Conservation (phyloP, 352 stramenopile species). For the Globisporangium spinosum region DNA sequence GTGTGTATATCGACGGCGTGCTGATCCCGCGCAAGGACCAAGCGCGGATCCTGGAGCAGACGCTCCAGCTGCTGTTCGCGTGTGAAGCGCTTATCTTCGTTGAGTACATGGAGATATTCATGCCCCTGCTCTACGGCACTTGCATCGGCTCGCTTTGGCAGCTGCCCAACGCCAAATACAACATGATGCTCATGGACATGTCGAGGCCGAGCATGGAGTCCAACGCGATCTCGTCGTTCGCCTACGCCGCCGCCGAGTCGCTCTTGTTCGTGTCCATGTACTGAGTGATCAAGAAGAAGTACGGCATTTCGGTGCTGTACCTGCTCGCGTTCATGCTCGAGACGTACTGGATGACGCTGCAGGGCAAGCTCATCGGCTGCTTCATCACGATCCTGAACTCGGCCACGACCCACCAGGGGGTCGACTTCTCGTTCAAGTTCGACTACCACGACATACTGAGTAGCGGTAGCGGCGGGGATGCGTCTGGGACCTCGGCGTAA, state of each 20-base stretch:
- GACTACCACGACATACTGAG: slow-evolving; percentile 9
- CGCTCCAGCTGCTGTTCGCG: slow-evolving; percentile 23
- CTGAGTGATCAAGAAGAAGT: slow-evolving; percentile 24
- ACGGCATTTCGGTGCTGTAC: slow-evolving; percentile 22
- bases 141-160: slow-evolving; percentile 21
- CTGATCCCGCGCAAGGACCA: slow-evolving; percentile 16
- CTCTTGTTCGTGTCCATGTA: slow-evolving; percentile 21
- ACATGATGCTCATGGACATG: slow-evolving; percentile 18
- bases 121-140: slow-evolving; percentile 11
- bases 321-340: slow-evolving; percentile 38
- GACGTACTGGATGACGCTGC: slow-evolving; percentile 24
- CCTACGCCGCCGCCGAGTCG: slow-evolving; percentile 18
- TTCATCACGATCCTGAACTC: slow-evolving; percentile 18
- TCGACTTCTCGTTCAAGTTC: slow-evolving; percentile 14
- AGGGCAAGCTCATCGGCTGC: slow-evolving; percentile 15
- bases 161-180: slow-evolving; percentile 28
- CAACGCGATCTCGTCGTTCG: background rate
- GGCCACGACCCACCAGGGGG: slow-evolving; percentile 12
- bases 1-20: no score
- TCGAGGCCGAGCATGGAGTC: background rate
- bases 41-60: slow-evolving; percentile 13
- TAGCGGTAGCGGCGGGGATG: no score
- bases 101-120: slow-evolving; percentile 24
- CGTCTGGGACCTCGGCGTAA: background rate
- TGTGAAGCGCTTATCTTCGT: slow-evolving; percentile 29